A percentile compares a stretch with the other conserved stretches of the same genome.
phyloP scores from a whole-genome alignment of 495 filamentous ascomycete species.

The Tirmania nivea region DNA sequence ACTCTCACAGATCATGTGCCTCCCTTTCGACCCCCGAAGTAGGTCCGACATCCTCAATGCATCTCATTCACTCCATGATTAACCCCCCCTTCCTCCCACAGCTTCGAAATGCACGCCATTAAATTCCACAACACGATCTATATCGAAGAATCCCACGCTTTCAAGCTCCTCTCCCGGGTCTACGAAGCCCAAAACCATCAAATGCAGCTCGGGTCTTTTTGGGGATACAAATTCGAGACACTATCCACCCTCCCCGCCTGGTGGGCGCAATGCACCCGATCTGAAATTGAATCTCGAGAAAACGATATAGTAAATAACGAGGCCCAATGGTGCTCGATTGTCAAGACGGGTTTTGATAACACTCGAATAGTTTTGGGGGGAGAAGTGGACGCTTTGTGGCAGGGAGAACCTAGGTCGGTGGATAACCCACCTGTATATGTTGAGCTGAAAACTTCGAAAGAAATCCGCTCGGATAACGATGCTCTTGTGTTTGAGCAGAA shows the following conservation, averaged over 20 bases:
- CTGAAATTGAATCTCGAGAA: conserved; percentile 56
- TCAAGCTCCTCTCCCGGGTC: conserved; percentile 29
- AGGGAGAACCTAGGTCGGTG: conserved; percentile 43
- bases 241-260: conserved; percentile 47
- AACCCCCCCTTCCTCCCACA: conserved; percentile 16
- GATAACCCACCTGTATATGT: conserved; percentile 66
- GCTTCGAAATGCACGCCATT: conserved; percentile 93
- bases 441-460: conserved; percentile 77
- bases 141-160: conserved; percentile 71
- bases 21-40: neutral
- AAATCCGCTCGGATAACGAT: conserved; percentile 40
- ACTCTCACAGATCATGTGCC: neutral
- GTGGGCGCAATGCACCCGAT: conserved; percentile 48
- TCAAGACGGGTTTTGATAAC: conserved; percentile 62
- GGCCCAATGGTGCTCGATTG: conserved; percentile 84
- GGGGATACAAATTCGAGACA: conserved; percentile 95
- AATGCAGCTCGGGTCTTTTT: conserved; percentile 35
- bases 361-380: conserved; percentile 59
- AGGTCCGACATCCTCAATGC: neutral
- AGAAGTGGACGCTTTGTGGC: conserved; percentile 90
- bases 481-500: conserved; percentile 65
- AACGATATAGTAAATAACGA: conserved; percentile 57
- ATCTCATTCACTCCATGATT: neutral
- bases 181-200: conserved; percentile 23
- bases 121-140: conserved; percentile 47